phyloP scores from a whole-genome alignment of 768 basidiomycete species.

The Calvatia gigantea region DNA sequence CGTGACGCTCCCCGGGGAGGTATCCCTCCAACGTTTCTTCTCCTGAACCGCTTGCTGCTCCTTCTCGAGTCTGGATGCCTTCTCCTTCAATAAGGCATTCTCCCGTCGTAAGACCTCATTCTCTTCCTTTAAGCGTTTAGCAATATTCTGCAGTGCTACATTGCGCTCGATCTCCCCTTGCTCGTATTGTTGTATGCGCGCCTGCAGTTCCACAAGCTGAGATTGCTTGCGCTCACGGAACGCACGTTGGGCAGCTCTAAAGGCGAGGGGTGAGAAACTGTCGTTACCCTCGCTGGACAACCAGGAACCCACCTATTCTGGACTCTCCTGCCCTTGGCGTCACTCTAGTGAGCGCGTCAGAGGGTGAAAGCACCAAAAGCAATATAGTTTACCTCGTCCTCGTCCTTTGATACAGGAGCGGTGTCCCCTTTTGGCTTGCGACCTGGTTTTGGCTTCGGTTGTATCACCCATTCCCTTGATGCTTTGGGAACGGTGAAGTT shows the following conservation, averaged over 20 bases:
- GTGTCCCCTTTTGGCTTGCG: conserved; percentile 81
- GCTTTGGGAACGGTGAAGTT: conserved; percentile 43
- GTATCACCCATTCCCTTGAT: conserved; percentile 88
- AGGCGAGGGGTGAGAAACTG: conserved; percentile 7
- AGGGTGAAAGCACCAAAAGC: not conserved
- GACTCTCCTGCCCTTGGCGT: conserved; percentile 63
- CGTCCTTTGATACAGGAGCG: conserved; percentile 32
- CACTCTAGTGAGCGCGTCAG: conserved; percentile 28
- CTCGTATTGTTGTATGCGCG: conserved; percentile 80
- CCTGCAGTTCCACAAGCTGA: conserved; percentile 83
- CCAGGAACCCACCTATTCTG: conserved; percentile 60
- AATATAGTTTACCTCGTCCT: conserved; percentile 42
- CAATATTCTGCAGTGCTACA: conserved; percentile 77
- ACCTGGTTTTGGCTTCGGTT: conserved; percentile 83
- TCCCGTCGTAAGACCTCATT: conserved; percentile 73
- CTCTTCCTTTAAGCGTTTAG: conserved; percentile 83
- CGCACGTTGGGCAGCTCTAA: conserved; percentile 82
- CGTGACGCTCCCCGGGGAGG: conserved; percentile 30
- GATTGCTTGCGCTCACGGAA: conserved; percentile 89
- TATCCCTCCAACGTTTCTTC: conserved; percentile 59
- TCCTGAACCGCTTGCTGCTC: conserved; percentile 31
- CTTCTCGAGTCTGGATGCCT: conserved; percentile 38
- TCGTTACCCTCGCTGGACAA: not conserved
- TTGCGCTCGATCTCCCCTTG: conserved; percentile 90
- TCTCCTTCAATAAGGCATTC: conserved; percentile 58